Evolutionary conservation across 2,329 filamentous ascomycete species (phyloP), one percentile per base, ranked within the genome.

Genomic region (Cadophora gregata): DNA sequence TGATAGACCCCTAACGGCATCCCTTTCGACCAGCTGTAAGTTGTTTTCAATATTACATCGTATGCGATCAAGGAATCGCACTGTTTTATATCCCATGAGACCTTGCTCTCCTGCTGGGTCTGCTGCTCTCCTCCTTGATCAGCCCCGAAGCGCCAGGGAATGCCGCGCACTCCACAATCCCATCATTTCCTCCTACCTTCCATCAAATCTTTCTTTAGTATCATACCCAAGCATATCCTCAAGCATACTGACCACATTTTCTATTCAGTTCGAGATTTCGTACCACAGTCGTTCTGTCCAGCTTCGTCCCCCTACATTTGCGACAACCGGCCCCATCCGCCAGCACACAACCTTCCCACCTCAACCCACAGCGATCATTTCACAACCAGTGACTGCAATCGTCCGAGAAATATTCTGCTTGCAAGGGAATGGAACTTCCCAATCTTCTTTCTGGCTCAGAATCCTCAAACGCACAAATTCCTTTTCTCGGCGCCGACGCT

Each of bases 41-140:
- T 77, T 68, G 24, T 51, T 55, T 67, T 72, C 66, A 55, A 62
- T 74, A 56, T 65, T 72, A 64, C 19, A 67, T 69, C 48, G 63
- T 75, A 75, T 77, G 76, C 76, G 76, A 78, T 77, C 76, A 70
- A 70, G 73, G 61, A 72, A 63, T 71, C 63, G 64, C 12, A 21
- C 12, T 62, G 51, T 68, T 71, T 61, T 66, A 47, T 60, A 47
- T 59, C 63, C 51, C 25, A 63, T 66, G 10, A 56, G 27, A 62
- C 66, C 60, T 56, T 59, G 62, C 61, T 66, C 60, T 61, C 45
- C 65, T 61, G 55, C 63, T 72, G 60, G 38, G n/a, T 62, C 59
- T 69, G 47, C 70, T 71, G 51, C 59, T 69, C 53, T 45, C 56
- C 62, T 61, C 63, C 48, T 63, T 66, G 66, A 66, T 69, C 69